Evolutionary conservation across 768 basidiomycete species (phyloP).

Genomic region (Asterophora parasitica): DNA sequence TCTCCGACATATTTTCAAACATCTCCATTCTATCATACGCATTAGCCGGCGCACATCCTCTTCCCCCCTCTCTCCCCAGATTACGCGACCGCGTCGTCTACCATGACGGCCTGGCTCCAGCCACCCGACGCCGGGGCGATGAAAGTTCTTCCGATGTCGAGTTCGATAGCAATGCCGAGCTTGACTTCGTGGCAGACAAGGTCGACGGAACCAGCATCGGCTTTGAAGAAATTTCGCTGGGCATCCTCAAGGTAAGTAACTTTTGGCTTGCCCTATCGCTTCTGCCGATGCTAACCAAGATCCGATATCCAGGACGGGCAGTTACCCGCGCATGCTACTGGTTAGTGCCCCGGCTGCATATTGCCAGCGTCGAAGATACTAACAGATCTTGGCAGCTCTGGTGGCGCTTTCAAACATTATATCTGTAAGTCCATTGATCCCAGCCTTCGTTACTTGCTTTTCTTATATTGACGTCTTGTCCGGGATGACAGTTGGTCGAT

Average conservation of each 20-base stretch:
- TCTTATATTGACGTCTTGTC: not conserved
- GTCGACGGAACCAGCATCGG: conserved; percentile 39
- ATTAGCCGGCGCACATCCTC: conserved; percentile 28
- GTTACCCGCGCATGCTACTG: conserved; percentile 39
- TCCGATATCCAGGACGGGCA: conserved; percentile 33
- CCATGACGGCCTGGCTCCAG: conserved; percentile 30
- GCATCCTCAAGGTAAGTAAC: conserved; percentile 31
- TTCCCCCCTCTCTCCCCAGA: conserved; percentile 35
- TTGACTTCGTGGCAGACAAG: conserved; percentile 25
- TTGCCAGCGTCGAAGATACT: not conserved
- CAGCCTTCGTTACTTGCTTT: not conserved
- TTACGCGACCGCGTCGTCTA: conserved; percentile 41
- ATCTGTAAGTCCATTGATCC: conserved; percentile 22
- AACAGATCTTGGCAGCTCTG: conserved; percentile 23
- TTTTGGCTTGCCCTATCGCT: not conserved
- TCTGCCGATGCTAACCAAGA: not conserved
- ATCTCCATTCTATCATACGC: conserved; percentile 34
- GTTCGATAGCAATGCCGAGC: conserved; percentile 4
- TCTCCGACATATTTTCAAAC: conserved; percentile 40
- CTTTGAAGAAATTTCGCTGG: conserved; percentile 35
- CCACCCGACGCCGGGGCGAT: conserved; percentile 4
- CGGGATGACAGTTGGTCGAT: conserved; percentile 31
- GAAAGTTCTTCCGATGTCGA: conserved; percentile 12
- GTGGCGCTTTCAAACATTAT: conserved; percentile 37
- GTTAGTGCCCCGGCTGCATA: conserved; percentile 15